Percentiles rank a stretch among this genome's conserved stretches.
Conservation (phyloP, 2,329 filamentous ascomycete species). For the Pestalotiopsis sp. region DNA sequence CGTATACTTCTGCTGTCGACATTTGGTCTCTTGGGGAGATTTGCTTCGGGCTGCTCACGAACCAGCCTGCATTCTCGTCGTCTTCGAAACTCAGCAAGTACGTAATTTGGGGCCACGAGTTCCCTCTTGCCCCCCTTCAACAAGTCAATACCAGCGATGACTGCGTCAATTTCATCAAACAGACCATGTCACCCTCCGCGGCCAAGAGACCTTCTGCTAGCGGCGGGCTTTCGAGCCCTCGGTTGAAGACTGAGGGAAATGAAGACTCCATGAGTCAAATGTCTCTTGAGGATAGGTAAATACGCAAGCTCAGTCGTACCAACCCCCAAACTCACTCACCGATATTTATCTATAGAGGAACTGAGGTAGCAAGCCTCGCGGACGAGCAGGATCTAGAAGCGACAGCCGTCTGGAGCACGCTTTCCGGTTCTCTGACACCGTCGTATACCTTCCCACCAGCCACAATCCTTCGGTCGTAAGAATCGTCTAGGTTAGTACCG, state of each 20-base stretch:
- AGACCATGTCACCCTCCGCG: background rate
- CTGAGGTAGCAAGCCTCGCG: too few species aligned
- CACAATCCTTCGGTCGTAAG: too few species aligned
- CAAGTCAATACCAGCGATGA: background rate
- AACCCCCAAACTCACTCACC: too few species aligned
- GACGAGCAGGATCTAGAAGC: too few species aligned
- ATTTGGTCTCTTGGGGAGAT: slow-evolving; percentile 29
- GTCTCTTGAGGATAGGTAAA: too few species aligned
- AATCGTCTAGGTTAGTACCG: too few species aligned
- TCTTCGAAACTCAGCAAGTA: background rate
- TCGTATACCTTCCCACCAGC: too few species aligned
- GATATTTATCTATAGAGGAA: too few species aligned
- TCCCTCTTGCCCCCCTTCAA: background rate
- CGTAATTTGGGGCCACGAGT: background rate
- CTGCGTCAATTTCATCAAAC: background rate
- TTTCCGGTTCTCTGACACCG: too few species aligned
- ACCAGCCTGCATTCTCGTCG: background rate
- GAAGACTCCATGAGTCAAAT: too few species aligned
- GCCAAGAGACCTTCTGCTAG: background rate
- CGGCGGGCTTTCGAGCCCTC: background rate
- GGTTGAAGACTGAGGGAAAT: background rate
- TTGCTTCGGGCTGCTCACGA: background rate
- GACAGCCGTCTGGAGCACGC: too few species aligned
- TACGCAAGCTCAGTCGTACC: too few species aligned
- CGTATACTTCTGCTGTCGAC: slow-evolving; percentile 22